phyloP scores from a whole-genome alignment of 2,329 filamentous ascomycete genomes.

The Ambrosiella xylebori region DNA sequence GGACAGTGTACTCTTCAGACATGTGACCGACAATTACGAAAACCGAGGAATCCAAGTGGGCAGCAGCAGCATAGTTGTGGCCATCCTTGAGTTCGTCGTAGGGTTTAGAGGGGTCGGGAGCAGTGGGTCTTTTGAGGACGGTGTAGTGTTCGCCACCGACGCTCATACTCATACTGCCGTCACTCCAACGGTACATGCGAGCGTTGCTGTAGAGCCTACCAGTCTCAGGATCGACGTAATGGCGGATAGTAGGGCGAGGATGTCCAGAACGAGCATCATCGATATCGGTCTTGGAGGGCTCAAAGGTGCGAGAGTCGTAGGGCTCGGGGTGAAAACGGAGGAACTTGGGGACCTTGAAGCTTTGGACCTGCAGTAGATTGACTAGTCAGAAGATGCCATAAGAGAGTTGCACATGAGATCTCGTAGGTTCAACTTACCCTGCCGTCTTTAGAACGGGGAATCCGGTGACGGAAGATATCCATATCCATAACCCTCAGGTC shows the following conservation, averaged over 20 bases:
- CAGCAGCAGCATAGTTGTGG: constrained; percentile 59
- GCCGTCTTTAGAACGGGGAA: constrained; percentile 54
- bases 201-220: constrained; percentile 57
- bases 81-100: constrained; percentile 53
- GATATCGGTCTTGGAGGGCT: constrained; percentile 38
- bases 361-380: constrained; percentile 8
- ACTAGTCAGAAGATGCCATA: constrained; percentile 4
- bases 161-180: constrained; percentile 60
- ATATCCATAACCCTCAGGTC: constrained; percentile 45
- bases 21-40: constrained; percentile 61
- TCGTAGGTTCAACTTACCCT: constrained; percentile 32
- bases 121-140: constrained; percentile 51
- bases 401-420: neutral
- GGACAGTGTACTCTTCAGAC: constrained; percentile 52
- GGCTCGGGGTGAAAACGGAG: constrained; percentile 50
- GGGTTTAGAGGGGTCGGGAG: constrained; percentile 39
- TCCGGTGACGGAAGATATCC: constrained; percentile 48
- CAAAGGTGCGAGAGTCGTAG: constrained; percentile 49
- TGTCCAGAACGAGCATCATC: constrained; percentile 35
- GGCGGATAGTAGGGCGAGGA: constrained; percentile 50
- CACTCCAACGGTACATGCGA: constrained; percentile 59
- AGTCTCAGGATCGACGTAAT: constrained; percentile 48
- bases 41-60: constrained; percentile 48
- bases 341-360: constrained; percentile 44
- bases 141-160: constrained; percentile 63